Base-by-base conservation (phyloP, 768 basidiomycete species). In the Leucogyrophana mollusca region DNA sequence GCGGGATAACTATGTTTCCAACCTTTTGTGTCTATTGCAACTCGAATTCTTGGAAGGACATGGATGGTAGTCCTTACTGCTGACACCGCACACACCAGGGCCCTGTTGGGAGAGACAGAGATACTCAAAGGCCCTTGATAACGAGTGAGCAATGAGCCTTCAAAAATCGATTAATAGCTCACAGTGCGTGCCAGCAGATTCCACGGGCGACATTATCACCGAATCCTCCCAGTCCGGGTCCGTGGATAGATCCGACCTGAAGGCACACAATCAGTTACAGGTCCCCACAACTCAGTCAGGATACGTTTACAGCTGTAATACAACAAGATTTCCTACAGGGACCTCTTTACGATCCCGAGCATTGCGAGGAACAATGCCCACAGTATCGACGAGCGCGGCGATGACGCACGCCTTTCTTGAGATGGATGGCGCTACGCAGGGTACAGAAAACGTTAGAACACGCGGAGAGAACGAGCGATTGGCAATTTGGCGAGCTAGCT, bases 111-210 rank as follows among this genome's bases (percentile, higher is more conserved):
- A 4, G 89, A 90, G 3, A 74, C 44, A 1, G 65, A 63, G 13
- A 77, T 73, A 49, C 71, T 74, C 21, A 82, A 58, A 3, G 86
- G 83, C 46, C 85, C 87, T 90, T 50, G 35, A 46, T 49, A 33
- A 45, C 11, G 46, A 34, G 30, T 27, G 21, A 20, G 4, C 33
- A 27, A 5, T 9, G n/a, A 36, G 17, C 9, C 13, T 33, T 18
- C 5, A 24, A 30, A 2, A 39, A 25, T 27, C 24, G 20, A 34
- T 9, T 27, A 14, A 40, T 13, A 41, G 56, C 77, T 63, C 57
- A 84, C 83, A 61, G 50, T 83, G 74, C 66, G 69, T 72, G 14
- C 80, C 79, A 8, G 67, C 62, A 36, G 60, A 65, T 17, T 68
- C 65, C 1, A 62, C 50, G 18, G 77, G 63, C 7, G 73, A 72